Percentiles rank a stretch among this genome's conserved stretches.
Conservation (phyloP, 768 basidiomycete genomes). For the Boletus tomentosulus region DNA sequence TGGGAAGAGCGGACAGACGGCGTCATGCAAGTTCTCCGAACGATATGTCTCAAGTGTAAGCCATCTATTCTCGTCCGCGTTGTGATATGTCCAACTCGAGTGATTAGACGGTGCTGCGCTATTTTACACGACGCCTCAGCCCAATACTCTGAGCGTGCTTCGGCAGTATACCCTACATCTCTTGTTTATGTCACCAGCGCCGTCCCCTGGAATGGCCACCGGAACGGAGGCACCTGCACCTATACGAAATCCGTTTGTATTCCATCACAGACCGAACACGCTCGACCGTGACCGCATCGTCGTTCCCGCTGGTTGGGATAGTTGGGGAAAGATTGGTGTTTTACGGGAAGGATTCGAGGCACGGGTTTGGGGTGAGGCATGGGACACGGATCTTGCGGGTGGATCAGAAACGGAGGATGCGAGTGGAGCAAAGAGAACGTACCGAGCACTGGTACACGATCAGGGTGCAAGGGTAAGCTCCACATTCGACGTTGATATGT, state of each 20-base stretch:
- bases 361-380: slow-evolving; percentile 71
- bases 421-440: slow-evolving; percentile 61
- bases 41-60: slow-evolving; percentile 90
- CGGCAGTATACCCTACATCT: slow-evolving; percentile 78
- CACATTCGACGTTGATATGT: background rate
- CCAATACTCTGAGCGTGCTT: slow-evolving; percentile 68
- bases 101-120: slow-evolving; percentile 83
- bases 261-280: slow-evolving; percentile 82
- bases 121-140: slow-evolving; percentile 86
- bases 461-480: slow-evolving; percentile 63
- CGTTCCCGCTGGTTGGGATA: slow-evolving; percentile 96
- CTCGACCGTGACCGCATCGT: slow-evolving; percentile 90
- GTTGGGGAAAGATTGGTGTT: slow-evolving; percentile 92
- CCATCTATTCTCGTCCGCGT: slow-evolving; percentile 7
- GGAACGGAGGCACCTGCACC: slow-evolving; percentile 42
- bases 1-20: slow-evolving; percentile 97
- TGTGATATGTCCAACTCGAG: slow-evolving; percentile 1
- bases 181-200: slow-evolving; percentile 60
- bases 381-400: slow-evolving; percentile 65
- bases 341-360: slow-evolving; percentile 90
- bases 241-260: slow-evolving; percentile 78
- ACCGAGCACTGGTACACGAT: slow-evolving; percentile 68
- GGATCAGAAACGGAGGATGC: slow-evolving; percentile 39
- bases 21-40: slow-evolving; percentile 91
- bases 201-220: slow-evolving; percentile 37